Evolutionary conservation across 495 filamentous ascomycete species (phyloP), one percentile per base, ranked within the genome.

Genomic region (Tuber brumale): DNA sequence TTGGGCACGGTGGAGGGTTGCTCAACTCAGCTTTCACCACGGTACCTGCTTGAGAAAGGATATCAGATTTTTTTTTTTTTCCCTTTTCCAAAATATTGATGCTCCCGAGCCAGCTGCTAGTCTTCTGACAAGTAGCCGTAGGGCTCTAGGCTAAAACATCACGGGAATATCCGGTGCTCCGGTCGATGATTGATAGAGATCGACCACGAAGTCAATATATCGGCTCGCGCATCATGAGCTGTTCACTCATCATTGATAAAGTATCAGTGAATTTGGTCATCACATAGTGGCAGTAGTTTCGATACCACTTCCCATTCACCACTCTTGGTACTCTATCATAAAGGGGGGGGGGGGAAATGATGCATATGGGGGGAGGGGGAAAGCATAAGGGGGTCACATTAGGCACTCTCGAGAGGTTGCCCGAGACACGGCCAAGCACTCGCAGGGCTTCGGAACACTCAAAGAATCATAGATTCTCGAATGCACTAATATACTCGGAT

Each of bases 121-220:
- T 35, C 6, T 61, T 31, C 57, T 66, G 57, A 66, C 57, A 66
- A 66, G 57, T 66, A 66, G 27, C 57, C 57, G 31, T 66, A 66
- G 57, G 57, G 57, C 27, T 35, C 57, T 35, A 66, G 57, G 57
- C 57, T 66, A 66, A 66, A 66, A 66, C 57, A 66, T 66, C 57
- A 66, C 57, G 57, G 57, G 57, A 66, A 66, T 66, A 66, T 66
- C 57, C 57, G 57, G 57, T 66, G 31, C 57, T 66, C 57, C 57
- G 27, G 57, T 66, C 57, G 57, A 66, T 80, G 75, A 76, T 76
- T 79, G 76, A 80, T 75, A 79, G 73, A 73, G 78, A 80, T 80
- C 78, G 78, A 80, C 73, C 51, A 70, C 69, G 76, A 74, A 75
- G 70, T 76, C 78, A 80, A 77, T 77, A 80, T 79, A 77, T 76